Base-by-base conservation (phyloP, 441 rosid species). In the Brassica balearica region DNA sequence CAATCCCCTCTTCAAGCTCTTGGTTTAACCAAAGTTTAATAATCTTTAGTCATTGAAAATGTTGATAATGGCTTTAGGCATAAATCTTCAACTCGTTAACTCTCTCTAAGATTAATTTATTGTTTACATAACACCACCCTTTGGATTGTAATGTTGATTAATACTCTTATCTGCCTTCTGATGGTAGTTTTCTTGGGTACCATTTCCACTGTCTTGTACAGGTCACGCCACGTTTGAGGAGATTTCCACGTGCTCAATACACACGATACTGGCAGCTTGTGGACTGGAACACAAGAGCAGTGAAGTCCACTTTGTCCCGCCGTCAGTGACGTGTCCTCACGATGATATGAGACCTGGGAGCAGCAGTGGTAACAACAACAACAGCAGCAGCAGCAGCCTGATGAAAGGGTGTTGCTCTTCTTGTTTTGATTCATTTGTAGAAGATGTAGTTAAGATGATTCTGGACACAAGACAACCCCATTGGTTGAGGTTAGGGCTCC, bases 191-290 rank as follows among this genome's bases (percentile, higher is more conserved):
- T 80, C 0, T 67, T 71, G 66, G 27, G 46, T 23, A 9, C 27
- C 2, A 14, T 2, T 12, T 14, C 23, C 36, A 12, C 59, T 59
- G 58, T 20, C 36, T 56, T 55, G 64, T 82, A 84, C 92, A 96
- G 99, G 88, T 72, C 82, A 84, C 23, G 83, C 83, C 72, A 87
- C 88, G 4, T 73, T 86, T 71, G 89, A 88, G 59, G 97, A 90
- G 79, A 88, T 96, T 71, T 88, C 86, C 20, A 90, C 89, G 72
- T 83, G 94, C 80, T 91, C 97, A 3, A 88, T 88, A 1, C 96
- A 94, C 76, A 88, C 97, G 15, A 82, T 92, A 77, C 81, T 96
- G 80, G 97, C 98, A 65, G 93, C 93, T 34, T 94, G 99, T 75
- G 97, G 97, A 60, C 85, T 88, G 1, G 97, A 94, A 67, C 97